Evolutionary conservation across 441 rosid species (phyloP), one percentile per base, ranked within the genome.

Genomic region (Croton laevigatus): DNA sequence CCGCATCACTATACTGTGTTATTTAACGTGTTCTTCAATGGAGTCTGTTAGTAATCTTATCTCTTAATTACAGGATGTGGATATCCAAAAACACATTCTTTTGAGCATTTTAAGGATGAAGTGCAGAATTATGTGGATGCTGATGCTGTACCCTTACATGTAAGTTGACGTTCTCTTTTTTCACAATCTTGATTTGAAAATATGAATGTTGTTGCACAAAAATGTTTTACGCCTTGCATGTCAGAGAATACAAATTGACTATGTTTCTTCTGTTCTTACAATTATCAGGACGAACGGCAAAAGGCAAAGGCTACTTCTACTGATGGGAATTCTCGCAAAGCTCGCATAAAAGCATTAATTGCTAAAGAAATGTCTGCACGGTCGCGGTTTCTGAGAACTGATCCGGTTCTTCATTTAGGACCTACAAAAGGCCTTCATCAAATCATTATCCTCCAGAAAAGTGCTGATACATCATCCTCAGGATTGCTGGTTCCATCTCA

Each of bases 81-180:
- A 75, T 76, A 81, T 63, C 96, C 97, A 3, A 74, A 82, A 71
- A 87, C 96, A 4, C 64, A 82, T 68, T 94, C 97, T 22, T 80
- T 87, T 74, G 65, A 75, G 45, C 81, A 69, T 38, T 76, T 78
- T 63, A 58, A 69, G 13, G 79, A 79, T 72, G 95, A 84, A 66
- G 75, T 54, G 10, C 76, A 79, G 40, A 81, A 67, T 10, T 76
- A 80, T 55, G 72, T 81, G 78, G 81, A 80, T 71, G 72, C 78
- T 49, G 83, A 83, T 68, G 72, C 85, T 17, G 75, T 70, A 23
- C 78, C 76, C 53, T 68, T 81, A 44, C 68, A 20, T 68, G 94
- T 89, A 77, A 72, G 76, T 69, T 68, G 23, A 27, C 60, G 19
- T 59, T 44, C 11, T 59, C 3, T 38, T 37, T 69, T 14, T 7